Evolutionary conservation across 305 asterid species (phyloP).

Genomic region (Fraxinus albicans): DNA sequence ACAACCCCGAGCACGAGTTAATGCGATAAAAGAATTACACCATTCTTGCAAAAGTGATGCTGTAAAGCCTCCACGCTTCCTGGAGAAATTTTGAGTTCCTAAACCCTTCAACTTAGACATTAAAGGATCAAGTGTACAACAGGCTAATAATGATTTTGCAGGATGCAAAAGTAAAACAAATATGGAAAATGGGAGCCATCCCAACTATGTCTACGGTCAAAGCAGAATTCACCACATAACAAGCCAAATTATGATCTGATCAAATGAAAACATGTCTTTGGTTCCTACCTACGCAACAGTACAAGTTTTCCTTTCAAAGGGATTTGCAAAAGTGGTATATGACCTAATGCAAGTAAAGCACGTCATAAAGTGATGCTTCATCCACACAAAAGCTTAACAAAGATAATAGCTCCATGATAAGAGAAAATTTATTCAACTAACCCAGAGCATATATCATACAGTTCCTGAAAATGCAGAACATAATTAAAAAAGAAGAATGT

Average conservation of each 20-base stretch:
- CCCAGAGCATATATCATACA: background rate
- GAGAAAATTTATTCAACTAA: background rate
- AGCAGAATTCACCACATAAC: background rate
- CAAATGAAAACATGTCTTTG: background rate
- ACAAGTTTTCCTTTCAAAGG: background rate
- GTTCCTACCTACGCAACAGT: background rate
- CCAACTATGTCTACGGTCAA: background rate
- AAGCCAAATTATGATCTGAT: background rate
- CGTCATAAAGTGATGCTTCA: background rate
- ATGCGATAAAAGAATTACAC: background rate
- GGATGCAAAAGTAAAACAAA: background rate
- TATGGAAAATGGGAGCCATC: background rate
- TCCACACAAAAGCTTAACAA: background rate
- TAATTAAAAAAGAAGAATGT: background rate
- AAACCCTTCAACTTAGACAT: background rate
- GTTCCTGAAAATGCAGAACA: background rate
- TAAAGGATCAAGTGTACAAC: slow-evolving; percentile 2
- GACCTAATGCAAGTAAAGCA: background rate
- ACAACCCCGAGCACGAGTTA: background rate
- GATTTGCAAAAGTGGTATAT: background rate
- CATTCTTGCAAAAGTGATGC: background rate
- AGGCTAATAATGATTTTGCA: background rate
- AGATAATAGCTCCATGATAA: background rate
- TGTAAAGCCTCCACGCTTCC: background rate
- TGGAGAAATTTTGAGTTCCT: background rate